Evolutionary conservation across 2,329 filamentous ascomycete species (phyloP), one percentile per base, ranked within the genome.

Genomic region (Colletotrichum tanaceti): DNA sequence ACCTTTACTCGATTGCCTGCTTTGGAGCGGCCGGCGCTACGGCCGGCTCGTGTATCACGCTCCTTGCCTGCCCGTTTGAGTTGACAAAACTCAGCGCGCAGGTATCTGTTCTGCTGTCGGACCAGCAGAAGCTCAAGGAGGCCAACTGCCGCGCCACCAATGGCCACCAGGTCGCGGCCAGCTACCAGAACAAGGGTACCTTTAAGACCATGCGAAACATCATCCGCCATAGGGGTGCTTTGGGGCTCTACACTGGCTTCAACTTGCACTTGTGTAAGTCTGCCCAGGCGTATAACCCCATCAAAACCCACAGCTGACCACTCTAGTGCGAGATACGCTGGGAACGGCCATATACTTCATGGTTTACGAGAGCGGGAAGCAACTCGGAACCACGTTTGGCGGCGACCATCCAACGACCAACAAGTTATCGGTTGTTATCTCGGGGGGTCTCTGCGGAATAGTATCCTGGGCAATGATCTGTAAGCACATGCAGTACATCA

Each of bases 81-180:
- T 85, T 97, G 78, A 94, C 92, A n/a, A 97, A 97, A 79, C 85
- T 96, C 68, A 94, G 91, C 77, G 92, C 93, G 18, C 93, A 97
- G 78, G 91, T 96, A 22, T 94, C 93, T 1, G 91, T 94, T 13
- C 82, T 95, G 68, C 88, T 94, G 82, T 90, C 91, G 20, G 83
- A 86, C 66, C 83, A 86, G 72, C 83, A 84, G 70, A 81, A 83
- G 57, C 70, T 72, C 53, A 76, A 78, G 49, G 66, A 72, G 50
- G 63, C 71, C 35, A 72, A 70, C 35, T 78, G 77, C 53, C 77
- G 74, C 10, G 79, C 80, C 63, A 79, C 81, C 24, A 83, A 86
- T 72, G 87, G 84, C 73, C 89, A 86, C 72, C 85, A 84, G 14
- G 85, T 90, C 58, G 89, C 89, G 24, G 81, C 86, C 63, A 93